These are phyloP conservation scores for Akebia trifoliata DNA, from an alignment of 164 flowering plant species.

Conservation along the genomic window DNA sequence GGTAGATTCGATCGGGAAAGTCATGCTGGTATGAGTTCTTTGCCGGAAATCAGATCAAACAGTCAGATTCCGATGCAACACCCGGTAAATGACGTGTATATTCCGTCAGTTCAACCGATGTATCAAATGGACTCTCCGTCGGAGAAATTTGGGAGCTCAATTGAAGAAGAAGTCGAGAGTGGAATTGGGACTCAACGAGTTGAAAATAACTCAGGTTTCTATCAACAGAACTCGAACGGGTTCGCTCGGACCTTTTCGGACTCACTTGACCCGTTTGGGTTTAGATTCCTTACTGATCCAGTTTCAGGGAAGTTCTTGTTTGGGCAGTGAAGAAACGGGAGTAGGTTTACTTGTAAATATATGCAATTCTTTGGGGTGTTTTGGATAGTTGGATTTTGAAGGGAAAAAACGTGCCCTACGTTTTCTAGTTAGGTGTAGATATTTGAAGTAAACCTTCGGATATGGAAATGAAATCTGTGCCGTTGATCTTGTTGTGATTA, in stretches of 20 bases:
- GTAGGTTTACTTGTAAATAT: conserved; percentile 11
- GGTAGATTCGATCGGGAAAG: conserved; percentile 55
- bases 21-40: conserved; percentile 29
- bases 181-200: conserved; percentile 27
- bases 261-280: conserved; percentile 15
- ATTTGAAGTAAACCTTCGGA: background rate
- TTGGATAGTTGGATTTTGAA: background rate
- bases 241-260: conserved; percentile 12
- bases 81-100: conserved; percentile 17
- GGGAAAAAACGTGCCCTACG: background rate
- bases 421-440: background rate
- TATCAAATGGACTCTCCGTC: conserved; percentile 23
- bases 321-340: conserved; percentile 3
- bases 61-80: too few relatives aligned
- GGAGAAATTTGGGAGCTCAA: conserved; percentile 14
- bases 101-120: conserved; percentile 22
- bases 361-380: conserved; percentile 9
- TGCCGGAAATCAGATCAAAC: conserved; percentile 19
- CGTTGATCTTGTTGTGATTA: too few relatives aligned
- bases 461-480: too few relatives aligned
- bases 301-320: conserved; percentile 9
- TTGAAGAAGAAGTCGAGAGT: conserved; percentile 63
- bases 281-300: conserved; percentile 9
- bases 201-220: conserved; percentile 24
- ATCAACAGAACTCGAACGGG: conserved; percentile 23